Percentiles rank a stretch among this genome's conserved stretches.
Conservation (phyloP, 2,329 filamentous ascomycete genomes). For the Trichoderma sp. region DNA sequence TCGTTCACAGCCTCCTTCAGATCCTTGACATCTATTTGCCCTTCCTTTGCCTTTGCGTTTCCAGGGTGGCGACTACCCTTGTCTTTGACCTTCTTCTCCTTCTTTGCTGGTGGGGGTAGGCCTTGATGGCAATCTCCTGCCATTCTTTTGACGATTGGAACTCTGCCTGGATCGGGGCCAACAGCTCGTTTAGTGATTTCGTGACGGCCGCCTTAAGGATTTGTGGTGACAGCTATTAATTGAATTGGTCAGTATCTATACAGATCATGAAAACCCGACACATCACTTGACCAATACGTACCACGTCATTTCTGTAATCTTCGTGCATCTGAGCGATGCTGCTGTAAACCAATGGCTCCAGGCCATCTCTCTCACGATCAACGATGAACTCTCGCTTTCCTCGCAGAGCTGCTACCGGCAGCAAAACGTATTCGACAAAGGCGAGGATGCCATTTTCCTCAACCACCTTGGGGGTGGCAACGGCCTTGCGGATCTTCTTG, state of each 20-base stretch:
- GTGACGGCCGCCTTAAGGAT: slow-evolving; percentile 82
- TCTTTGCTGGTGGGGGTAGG: slow-evolving; percentile 74
- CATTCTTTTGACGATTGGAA: slow-evolving; percentile 74
- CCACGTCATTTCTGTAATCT: slow-evolving; percentile 78
- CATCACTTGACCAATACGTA: slow-evolving; percentile 45
- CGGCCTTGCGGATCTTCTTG: slow-evolving; percentile 86
- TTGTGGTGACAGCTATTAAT: slow-evolving; percentile 73
- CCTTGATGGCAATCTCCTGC: slow-evolving; percentile 68
- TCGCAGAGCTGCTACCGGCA: slow-evolving; percentile 71
- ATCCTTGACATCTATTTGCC: slow-evolving; percentile 9
- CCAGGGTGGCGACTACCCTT: slow-evolving; percentile 68
- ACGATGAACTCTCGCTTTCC: slow-evolving; percentile 67
- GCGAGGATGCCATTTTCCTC: slow-evolving; percentile 86
- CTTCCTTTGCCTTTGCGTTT: not conserved
- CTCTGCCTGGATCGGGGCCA: slow-evolving; percentile 74
- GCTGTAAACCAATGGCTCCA: slow-evolving; percentile 78
- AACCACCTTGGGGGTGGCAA: slow-evolving; percentile 71
- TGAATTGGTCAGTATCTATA: not conserved
- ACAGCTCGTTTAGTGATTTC: slow-evolving; percentile 69
- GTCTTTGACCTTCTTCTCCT: slow-evolving; percentile 77
- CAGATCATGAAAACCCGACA: not conserved
- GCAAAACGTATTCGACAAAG: slow-evolving; percentile 83
- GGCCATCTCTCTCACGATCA: slow-evolving; percentile 61
- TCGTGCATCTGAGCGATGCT: slow-evolving; percentile 71
- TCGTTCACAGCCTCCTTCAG: slow-evolving; percentile 4